Evolutionary conservation across 2,329 filamentous ascomycete species (phyloP).

Genomic region (Dothidotthia symphoricarpi): DNA sequence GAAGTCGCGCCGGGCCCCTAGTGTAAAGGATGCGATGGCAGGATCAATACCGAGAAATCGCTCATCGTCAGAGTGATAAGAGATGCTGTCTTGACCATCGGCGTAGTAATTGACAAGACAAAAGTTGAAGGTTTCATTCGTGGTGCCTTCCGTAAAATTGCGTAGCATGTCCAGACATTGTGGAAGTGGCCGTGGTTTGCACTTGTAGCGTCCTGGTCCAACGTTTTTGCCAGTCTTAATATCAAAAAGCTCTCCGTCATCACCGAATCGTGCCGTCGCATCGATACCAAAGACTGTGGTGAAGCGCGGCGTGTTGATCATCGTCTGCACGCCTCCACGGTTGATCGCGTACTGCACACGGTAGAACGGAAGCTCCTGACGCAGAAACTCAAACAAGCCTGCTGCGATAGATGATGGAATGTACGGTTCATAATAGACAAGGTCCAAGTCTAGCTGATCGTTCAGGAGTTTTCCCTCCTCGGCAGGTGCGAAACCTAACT

Average conservation of each 20-base stretch:
- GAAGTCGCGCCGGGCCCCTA: constrained; percentile 73
- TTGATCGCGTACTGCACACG: constrained; percentile 72
- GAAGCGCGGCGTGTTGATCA: constrained; percentile 62
- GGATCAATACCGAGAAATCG: constrained; percentile 68
- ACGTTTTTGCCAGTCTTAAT: constrained; percentile 44
- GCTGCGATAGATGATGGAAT: constrained; percentile 57
- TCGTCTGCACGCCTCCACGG: constrained; percentile 60
- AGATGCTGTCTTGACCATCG: constrained; percentile 72
- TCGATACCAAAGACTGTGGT: constrained; percentile 62
- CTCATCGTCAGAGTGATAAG: constrained; percentile 79
- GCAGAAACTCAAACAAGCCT: constrained; percentile 68
- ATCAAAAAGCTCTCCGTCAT: constrained; percentile 42
- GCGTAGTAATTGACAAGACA: constrained; percentile 82
- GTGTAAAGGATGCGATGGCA: constrained; percentile 70
- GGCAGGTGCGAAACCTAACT: constrained; percentile 50
- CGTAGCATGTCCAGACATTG: constrained; percentile 65
- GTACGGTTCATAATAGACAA: constrained; percentile 74
- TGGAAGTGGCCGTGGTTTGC: constrained; percentile 67
- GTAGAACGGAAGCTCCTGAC: constrained; percentile 71
- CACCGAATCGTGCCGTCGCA: constrained; percentile 61
- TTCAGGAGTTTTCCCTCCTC: constrained; percentile 58
- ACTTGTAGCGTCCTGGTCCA: constrained; percentile 54
- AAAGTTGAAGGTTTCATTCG: constrained; percentile 71
- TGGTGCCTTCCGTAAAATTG: constrained; percentile 62
- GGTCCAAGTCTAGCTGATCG: constrained; percentile 67